Conservation (phyloP, 441 rosid species). For the Flueggea neowawraea region DNA sequence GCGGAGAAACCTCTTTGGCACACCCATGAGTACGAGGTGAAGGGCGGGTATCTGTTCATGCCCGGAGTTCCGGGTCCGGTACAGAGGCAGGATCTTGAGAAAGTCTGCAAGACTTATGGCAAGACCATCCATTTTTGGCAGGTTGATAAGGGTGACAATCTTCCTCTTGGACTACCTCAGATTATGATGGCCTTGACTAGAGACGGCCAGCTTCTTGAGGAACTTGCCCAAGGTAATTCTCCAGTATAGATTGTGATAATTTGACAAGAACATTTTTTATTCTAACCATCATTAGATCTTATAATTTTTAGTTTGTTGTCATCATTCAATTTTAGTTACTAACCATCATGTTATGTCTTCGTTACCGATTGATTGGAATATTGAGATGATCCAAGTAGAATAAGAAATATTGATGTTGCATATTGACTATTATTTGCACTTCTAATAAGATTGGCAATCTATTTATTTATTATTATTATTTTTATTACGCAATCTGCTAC, state of each 20-base stretch:
- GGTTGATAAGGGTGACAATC: conserved; percentile 59
- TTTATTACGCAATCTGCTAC: too few relatives aligned
- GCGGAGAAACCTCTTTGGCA: conserved; percentile 84
- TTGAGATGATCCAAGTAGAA: too few relatives aligned
- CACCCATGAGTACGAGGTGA: conserved; percentile 69
- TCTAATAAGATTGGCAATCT: too few relatives aligned
- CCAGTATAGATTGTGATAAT: neutral
- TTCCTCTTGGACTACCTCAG: conserved; percentile 70
- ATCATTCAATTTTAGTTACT: too few relatives aligned
- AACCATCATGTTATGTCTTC: too few relatives aligned
- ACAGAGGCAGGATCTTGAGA: conserved; percentile 59
- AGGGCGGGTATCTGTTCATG: conserved; percentile 70
- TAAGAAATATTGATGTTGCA: too few relatives aligned
- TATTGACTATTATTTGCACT: too few relatives aligned
- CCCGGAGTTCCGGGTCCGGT: conserved; percentile 56
- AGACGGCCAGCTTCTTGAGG: conserved; percentile 55
- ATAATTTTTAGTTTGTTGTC: too few relatives aligned
- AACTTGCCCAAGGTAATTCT: conserved; percentile 29
- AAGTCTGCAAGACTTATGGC: conserved; percentile 61
- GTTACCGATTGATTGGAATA: too few relatives aligned
- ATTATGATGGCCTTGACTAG: conserved; percentile 66
- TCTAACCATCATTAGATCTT: too few relatives aligned
- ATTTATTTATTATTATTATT: too few relatives aligned
- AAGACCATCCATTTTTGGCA: conserved; percentile 83
- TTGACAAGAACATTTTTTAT: too few relatives aligned